Evolutionary conservation across 495 filamentous ascomycete genomes (phyloP).

Genomic region (Tuber brumale): DNA sequence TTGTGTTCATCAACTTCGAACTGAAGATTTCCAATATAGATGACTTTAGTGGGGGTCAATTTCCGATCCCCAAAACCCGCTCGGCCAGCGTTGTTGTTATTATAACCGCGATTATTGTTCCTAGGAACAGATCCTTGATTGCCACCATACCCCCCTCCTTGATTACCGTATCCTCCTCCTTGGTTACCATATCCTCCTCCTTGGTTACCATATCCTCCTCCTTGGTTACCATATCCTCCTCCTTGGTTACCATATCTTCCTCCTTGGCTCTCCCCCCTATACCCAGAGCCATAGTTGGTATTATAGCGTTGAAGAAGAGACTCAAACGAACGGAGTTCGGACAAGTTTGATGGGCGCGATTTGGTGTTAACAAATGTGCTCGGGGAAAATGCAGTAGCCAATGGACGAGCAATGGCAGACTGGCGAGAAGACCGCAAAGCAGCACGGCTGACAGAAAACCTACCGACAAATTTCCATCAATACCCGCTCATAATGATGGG

Average conservation of each 20-base stretch:
- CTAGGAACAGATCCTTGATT: constrained; percentile 11
- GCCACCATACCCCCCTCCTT: constrained; percentile 5
- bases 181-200: background rate
- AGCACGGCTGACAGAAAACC: constrained; percentile 41
- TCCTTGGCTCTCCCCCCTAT: background rate
- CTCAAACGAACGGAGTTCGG: constrained; percentile 39
- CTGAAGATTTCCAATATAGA: constrained; percentile 81
- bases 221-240: background rate
- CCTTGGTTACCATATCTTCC: background rate
- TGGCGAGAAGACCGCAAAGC: constrained; percentile 30
- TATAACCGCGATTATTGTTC: constrained; percentile 17
- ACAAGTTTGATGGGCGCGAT: constrained; percentile 35
- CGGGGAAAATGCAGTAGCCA: constrained; percentile 32
- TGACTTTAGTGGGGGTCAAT: constrained; percentile 42
- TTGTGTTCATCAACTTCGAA: constrained; percentile 74
- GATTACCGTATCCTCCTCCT: background rate
- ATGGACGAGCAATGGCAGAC: constrained; percentile 31
- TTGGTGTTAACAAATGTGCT: constrained; percentile 27
- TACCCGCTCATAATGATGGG: background rate
- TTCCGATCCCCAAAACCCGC: constrained; percentile 12
- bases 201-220: background rate
- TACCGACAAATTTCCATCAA: constrained; percentile 8
- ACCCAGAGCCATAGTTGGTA: constrained; percentile 30
- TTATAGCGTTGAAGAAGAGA: constrained; percentile 37
- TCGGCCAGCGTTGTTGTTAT: constrained; percentile 21